A percentile compares a stretch with the other conserved stretches of the same genome.
Conservation (phyloP, 2,329 filamentous ascomycete genomes). For the Xylaria sp. region DNA sequence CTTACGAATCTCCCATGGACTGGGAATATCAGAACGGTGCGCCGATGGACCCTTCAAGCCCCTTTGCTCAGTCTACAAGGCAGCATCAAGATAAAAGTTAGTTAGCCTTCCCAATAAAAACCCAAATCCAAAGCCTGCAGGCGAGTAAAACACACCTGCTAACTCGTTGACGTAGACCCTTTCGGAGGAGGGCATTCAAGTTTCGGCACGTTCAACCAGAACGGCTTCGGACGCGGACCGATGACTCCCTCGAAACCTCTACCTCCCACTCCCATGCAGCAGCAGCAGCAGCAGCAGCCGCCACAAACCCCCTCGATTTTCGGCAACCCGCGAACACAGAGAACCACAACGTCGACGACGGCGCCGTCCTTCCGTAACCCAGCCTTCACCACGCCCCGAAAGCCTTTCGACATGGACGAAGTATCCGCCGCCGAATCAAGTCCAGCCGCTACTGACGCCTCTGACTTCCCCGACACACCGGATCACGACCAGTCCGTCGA, state of each 20-base stretch:
- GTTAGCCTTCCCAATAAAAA: constrained; percentile 50
- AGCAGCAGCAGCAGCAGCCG: constrained; percentile 40
- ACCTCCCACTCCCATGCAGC: constrained; percentile 45
- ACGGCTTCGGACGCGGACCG: constrained; percentile 44
- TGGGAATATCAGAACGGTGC: constrained; percentile 71
- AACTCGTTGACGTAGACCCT: constrained; percentile 45
- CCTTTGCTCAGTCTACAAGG: constrained; percentile 66
- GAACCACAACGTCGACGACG: constrained; percentile 49
- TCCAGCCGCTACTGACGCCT: constrained; percentile 67
- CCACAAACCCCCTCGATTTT: constrained; percentile 56
- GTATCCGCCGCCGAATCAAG: constrained; percentile 69
- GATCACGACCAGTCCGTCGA: constrained; percentile 61
- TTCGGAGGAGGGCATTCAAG: constrained; percentile 53
- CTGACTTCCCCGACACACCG: constrained; percentile 64
- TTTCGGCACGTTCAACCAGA: constrained; percentile 52
- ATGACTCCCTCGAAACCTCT: constrained; percentile 55
- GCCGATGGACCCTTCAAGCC: constrained; percentile 70
- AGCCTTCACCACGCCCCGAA: constrained; percentile 72
- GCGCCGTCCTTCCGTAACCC: constrained; percentile 70
- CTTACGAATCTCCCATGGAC: constrained; percentile 72
- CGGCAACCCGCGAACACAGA: constrained; percentile 55
- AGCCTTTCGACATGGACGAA: constrained; percentile 66
- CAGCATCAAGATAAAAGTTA: constrained; percentile 56
- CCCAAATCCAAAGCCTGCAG: constrained; percentile 21
- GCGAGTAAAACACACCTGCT: constrained; percentile 27